Base-by-base conservation (phyloP, 805 yeast genomes). In the Myxozyma kluyveri region DNA sequence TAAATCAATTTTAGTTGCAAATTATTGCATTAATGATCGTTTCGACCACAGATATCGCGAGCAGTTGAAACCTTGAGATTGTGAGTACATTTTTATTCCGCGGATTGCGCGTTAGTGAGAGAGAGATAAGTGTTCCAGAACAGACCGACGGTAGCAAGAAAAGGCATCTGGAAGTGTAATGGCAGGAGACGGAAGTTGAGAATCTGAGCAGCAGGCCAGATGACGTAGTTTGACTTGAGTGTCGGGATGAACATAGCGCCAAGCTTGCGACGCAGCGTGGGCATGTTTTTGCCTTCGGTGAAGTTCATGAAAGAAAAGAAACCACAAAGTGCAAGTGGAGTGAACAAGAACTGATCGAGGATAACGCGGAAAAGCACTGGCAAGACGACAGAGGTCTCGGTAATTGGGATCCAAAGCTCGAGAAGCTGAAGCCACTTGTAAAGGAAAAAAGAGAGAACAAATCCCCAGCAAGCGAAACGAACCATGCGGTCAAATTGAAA, bases 111-210 rank as follows among this genome's bases (percentile, higher is more conserved):
- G 61, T 88, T 88, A 63, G 86, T 75, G 78, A 87, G 81, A 0
- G 96, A 88, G 45, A 91, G 72, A 71, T 86, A 90, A 48, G 96
- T 89, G 66, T 93, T 91, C 98, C 99, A 91, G 33, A 91, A 71
- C 18, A 91, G 95, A 26, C 96, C 91, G 4, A 93, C 74, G 70
- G 86, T 73, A 6, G 93, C 84, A 49, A 95, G 83, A 67, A 93
- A 91, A 0, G 97, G 96, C 3, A 91, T 95, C 68, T 91, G 98
- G 60, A 82, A 79, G 40, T 82, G 82, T 5, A 82, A 77, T 0
- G 97, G 97, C 2, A 88, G 77, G 5, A 86, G 62, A 42, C 82
- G 76, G 64, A 91, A 88, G 69, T 91, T 93, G 56, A 83, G 57
- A 49, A 82, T 63, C 69, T 93, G 98, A 57, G 93, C 86, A 0